These are phyloP conservation scores for Peniophora sp. DNA, from an alignment of 1,284 basidiomycete genomes.

Conservation along the genomic window DNA sequence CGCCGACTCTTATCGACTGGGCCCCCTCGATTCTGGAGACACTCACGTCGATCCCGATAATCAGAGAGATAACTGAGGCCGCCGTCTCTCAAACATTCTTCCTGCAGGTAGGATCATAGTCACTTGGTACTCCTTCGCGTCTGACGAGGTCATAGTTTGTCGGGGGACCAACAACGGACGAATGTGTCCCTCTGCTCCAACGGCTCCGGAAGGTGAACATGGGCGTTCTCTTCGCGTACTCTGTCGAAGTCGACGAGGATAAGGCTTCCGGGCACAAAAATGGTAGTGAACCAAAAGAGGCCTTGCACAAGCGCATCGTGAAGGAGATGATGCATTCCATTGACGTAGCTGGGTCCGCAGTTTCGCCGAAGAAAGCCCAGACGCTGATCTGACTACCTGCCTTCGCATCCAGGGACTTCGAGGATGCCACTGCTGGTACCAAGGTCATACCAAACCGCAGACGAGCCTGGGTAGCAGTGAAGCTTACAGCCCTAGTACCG, in stretches of 20 bases:
- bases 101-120: slow-evolving; percentile 45
- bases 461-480: slow-evolving; percentile 77
- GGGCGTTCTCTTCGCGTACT: slow-evolving; percentile 79
- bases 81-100: slow-evolving; percentile 84
- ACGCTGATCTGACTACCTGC: too few species aligned
- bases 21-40: slow-evolving; percentile 65
- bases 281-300: slow-evolving; percentile 16
- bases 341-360: slow-evolving; percentile 50
- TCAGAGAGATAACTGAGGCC: slow-evolving; percentile 60
- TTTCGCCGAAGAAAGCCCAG: too few species aligned
- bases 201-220: slow-evolving; percentile 59
- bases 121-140: background rate
- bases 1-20: slow-evolving; percentile 71
- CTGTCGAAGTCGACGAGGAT: slow-evolving; percentile 73
- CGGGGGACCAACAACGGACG: slow-evolving; percentile 75
- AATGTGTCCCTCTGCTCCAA: slow-evolving; percentile 58
- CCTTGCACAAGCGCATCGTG: slow-evolving; percentile 52
- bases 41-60: slow-evolving; percentile 56
- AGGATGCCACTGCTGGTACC: slow-evolving; percentile 42
- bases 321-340: slow-evolving; percentile 69
- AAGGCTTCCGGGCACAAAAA: slow-evolving; percentile 30
- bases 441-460: slow-evolving; percentile 25
- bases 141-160: slow-evolving; percentile 58
- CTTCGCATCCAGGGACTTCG: slow-evolving; percentile 43
- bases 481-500: slow-evolving; percentile 62